A percentile compares a stretch with the other conserved stretches of the same genome.
These are phyloP conservation scores for Peronospora belbahrii DNA, from an alignment of 352 stramenopile genomes.

Conservation along the genomic window DNA sequence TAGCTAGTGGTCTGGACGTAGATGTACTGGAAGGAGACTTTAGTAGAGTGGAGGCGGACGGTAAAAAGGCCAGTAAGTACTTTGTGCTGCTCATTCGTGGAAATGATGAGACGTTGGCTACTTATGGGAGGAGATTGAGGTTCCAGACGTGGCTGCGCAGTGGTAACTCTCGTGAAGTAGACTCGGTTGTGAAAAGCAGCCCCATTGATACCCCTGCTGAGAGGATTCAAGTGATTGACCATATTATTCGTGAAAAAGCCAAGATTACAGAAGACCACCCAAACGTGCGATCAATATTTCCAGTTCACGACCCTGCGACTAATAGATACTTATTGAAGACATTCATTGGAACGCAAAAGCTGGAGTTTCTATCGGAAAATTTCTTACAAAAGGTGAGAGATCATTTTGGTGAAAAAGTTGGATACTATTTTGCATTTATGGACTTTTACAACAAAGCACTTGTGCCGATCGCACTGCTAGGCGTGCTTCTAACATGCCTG, in stretches of 20 bases:
- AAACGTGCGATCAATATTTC: constrained; percentile 66
- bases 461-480: constrained; percentile 65
- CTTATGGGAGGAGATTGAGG: constrained; percentile 53
- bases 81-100: constrained; percentile 67
- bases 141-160: constrained; percentile 73
- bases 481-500: constrained; percentile 59
- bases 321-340: constrained; percentile 69
- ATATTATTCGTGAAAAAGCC: constrained; percentile 68
- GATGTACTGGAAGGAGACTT: constrained; percentile 71
- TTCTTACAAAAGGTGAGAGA: constrained; percentile 58
- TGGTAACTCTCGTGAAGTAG: constrained; percentile 65
- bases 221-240: constrained; percentile 76
- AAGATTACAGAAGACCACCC: constrained; percentile 48
- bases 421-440: constrained; percentile 83
- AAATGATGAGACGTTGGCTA: constrained; percentile 49
- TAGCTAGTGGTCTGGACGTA: constrained; percentile 56
- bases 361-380: constrained; percentile 50
- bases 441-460: constrained; percentile 84
- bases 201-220: constrained; percentile 63
- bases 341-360: constrained; percentile 60
- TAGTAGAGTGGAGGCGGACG: constrained; percentile 27
- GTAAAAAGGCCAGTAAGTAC: constrained; percentile 49
- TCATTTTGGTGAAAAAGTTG: constrained; percentile 81
- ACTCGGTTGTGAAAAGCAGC: constrained; percentile 46
- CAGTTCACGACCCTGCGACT: constrained; percentile 60